A percentile compares a stretch with the other conserved stretches of the same genome.
Evolutionary conservation across 129 eudicot species (phyloP).

Genomic region (Helichrysum umbraculigerum): DNA sequence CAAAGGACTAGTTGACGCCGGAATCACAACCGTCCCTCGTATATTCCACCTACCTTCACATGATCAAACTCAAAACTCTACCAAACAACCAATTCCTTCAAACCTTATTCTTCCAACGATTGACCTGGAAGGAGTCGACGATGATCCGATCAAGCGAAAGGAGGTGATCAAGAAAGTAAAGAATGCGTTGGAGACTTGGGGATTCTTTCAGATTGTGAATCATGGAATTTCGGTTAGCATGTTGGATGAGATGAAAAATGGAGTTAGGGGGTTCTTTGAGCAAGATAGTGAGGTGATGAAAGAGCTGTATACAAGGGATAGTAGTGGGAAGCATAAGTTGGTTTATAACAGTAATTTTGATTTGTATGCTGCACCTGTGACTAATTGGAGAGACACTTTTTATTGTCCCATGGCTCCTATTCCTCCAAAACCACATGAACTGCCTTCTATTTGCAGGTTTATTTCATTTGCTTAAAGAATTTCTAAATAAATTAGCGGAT

Average conservation of each 20-base stretch:
- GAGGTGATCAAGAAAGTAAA: slow-evolving; percentile 38
- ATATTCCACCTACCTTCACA: too few species aligned
- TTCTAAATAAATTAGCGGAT: not conserved
- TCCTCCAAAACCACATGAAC: slow-evolving; percentile 35
- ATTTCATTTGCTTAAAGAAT: not conserved
- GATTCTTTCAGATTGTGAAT: slow-evolving; percentile 59
- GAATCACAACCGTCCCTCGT: too few species aligned
- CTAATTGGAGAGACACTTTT: slow-evolving; percentile 57
- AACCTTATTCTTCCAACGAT: slow-evolving; percentile 14
- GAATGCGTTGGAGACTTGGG: slow-evolving; percentile 51
- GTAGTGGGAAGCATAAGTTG: slow-evolving; percentile 11
- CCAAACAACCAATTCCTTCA: too few species aligned
- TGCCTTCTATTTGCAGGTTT: slow-evolving; percentile 59
- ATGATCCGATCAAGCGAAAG: not conserved
- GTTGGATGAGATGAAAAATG: slow-evolving; percentile 38
- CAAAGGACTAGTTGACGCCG: too few species aligned
- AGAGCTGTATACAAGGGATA: slow-evolving; percentile 29
- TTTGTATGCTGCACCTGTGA: slow-evolving; percentile 31
- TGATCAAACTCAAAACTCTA: too few species aligned
- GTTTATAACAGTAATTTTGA: slow-evolving; percentile 40
- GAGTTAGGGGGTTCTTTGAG: slow-evolving; percentile 32
- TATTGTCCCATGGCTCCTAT: slow-evolving; percentile 37
- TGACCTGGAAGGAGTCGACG: slow-evolving; percentile 37
- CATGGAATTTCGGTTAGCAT: slow-evolving; percentile 43
- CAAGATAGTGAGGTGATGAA: slow-evolving; percentile 40